Conservation (phyloP, 1,284 basidiomycete genomes). For the Cutaneotrichosporon sp. region DNA sequence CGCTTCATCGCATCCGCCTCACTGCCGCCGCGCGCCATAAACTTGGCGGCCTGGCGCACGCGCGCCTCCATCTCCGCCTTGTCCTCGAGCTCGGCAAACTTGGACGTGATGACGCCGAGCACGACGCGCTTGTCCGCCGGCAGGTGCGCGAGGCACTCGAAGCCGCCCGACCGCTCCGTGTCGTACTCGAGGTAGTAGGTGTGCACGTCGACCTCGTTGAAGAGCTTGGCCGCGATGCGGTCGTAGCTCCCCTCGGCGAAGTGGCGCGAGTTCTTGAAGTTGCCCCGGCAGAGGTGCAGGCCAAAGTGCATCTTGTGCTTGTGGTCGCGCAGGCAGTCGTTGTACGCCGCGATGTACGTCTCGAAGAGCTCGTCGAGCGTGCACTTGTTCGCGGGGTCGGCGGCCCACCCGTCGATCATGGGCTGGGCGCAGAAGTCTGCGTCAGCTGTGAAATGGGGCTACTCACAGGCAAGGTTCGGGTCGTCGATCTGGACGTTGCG, state of each 20-base stretch:
- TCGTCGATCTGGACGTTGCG: constrained; percentile 73
- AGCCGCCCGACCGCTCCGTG: constrained; percentile 69
- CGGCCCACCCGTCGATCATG: constrained; percentile 51
- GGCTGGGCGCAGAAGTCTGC: constrained; percentile 36
- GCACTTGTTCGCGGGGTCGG: constrained; percentile 63
- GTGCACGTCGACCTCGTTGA: constrained; percentile 71
- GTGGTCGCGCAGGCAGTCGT: constrained; percentile 63
- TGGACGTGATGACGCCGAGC: constrained; percentile 72
- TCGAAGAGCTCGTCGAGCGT: constrained; percentile 67
- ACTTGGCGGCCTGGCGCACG: constrained; percentile 65
- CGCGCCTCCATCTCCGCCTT: constrained; percentile 62
- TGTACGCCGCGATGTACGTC: constrained; percentile 70
- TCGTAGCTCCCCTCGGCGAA: constrained; percentile 74
- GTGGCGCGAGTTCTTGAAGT: constrained; percentile 69
- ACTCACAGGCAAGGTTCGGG: constrained; percentile 48
- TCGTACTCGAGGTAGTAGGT: constrained; percentile 77
- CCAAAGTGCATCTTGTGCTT: constrained; percentile 68
- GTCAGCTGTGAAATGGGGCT: constrained; percentile 21
- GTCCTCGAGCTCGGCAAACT: constrained; percentile 68
- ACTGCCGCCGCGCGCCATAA: constrained; percentile 42
- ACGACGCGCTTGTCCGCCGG: constrained; percentile 67
- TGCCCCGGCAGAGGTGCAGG: constrained; percentile 73
- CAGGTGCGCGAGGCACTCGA: constrained; percentile 66
- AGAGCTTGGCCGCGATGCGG: constrained; percentile 68
- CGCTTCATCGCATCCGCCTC: constrained; percentile 34